A percentile compares a stretch with the other conserved stretches of the same genome.
Conservation (phyloP, 2,329 filamentous ascomycete genomes). For the Ascochyta koolunga region DNA sequence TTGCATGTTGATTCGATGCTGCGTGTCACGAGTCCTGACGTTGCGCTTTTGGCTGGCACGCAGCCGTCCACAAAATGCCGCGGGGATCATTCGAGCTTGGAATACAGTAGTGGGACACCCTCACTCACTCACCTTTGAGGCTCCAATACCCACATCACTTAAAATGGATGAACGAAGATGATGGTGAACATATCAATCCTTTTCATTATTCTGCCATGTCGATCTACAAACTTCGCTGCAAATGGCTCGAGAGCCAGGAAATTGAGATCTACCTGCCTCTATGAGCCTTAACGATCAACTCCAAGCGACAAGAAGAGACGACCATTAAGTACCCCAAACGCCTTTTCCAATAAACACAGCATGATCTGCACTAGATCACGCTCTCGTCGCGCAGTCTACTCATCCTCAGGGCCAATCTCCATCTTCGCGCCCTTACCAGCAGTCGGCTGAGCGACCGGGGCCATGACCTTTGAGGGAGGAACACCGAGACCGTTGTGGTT, state of each 20-base stretch:
- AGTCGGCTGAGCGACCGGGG: slow-evolving; percentile 35
- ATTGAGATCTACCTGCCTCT: slow-evolving; percentile 18
- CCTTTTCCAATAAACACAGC: slow-evolving; percentile 21
- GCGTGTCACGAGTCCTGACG: background rate
- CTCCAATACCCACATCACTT: background rate
- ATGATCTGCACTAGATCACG: slow-evolving; percentile 27
- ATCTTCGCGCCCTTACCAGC: slow-evolving; percentile 44
- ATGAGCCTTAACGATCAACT: slow-evolving; percentile 23
- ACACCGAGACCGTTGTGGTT: slow-evolving; percentile 88
- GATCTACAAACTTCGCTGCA: slow-evolving; percentile 20
- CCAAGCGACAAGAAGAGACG: slow-evolving; percentile 18
- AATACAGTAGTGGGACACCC: background rate
- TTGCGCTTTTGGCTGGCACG: background rate
- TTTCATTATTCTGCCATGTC: slow-evolving; percentile 2
- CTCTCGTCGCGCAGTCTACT: slow-evolving; percentile 31
- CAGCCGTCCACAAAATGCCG: background rate
- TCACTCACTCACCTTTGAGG: background rate
- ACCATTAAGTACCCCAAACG: slow-evolving; percentile 26
- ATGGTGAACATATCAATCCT: background rate
- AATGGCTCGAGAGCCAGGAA: slow-evolving; percentile 5
- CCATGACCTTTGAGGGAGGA: slow-evolving; percentile 54
- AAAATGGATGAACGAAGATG: too few species aligned
- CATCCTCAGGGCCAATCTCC: slow-evolving; percentile 41
- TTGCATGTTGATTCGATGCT: slow-evolving; percentile 1
- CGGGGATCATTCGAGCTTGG: background rate